Evolutionary conservation across 179 eudicot species (phyloP).

Genomic region (Beta macrorhiza): DNA sequence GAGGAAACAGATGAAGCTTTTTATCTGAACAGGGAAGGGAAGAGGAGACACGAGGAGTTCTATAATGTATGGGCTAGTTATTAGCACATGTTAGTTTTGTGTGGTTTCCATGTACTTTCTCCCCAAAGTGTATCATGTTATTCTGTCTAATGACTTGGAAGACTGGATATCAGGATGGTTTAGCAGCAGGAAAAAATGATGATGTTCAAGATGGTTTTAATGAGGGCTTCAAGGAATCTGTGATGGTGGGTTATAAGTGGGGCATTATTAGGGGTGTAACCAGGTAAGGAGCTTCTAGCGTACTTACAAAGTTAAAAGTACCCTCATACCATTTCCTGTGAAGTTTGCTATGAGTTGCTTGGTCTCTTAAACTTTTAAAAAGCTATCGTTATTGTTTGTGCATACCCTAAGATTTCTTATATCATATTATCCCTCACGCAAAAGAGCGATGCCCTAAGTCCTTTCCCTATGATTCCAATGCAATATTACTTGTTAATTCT

Average conservation of each 20-base stretch:
- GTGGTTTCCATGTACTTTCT: neutral
- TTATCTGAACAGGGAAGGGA: constrained; percentile 77
- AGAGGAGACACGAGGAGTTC: constrained; percentile 59
- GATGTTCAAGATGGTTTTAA: constrained; percentile 84
- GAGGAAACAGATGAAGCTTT: constrained; percentile 40
- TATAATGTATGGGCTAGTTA: constrained; percentile 49
- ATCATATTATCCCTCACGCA: too few species aligned
- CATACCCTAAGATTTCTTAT: too few species aligned
- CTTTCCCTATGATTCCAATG: too few species aligned
- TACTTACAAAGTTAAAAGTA: neutral
- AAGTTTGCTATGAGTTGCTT: neutral
- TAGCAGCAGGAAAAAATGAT: constrained; percentile 62
- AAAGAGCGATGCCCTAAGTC: too few species aligned
- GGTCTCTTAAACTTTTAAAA: neutral
- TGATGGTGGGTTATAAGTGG: constrained; percentile 55
- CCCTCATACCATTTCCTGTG: neutral
- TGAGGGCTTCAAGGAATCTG: constrained; percentile 65
- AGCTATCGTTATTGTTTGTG: too few species aligned
- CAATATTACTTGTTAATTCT: too few species aligned
- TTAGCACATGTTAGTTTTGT: constrained; percentile 10
- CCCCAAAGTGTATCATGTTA: neutral
- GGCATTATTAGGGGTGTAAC: constrained; percentile 81
- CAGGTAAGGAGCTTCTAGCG: constrained; percentile 40
- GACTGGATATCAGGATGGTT: constrained; percentile 81
- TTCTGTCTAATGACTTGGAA: constrained; percentile 27